Base-by-base conservation (phyloP, 2,329 filamentous ascomycete genomes). In the Cryphonectria radicalis region DNA sequence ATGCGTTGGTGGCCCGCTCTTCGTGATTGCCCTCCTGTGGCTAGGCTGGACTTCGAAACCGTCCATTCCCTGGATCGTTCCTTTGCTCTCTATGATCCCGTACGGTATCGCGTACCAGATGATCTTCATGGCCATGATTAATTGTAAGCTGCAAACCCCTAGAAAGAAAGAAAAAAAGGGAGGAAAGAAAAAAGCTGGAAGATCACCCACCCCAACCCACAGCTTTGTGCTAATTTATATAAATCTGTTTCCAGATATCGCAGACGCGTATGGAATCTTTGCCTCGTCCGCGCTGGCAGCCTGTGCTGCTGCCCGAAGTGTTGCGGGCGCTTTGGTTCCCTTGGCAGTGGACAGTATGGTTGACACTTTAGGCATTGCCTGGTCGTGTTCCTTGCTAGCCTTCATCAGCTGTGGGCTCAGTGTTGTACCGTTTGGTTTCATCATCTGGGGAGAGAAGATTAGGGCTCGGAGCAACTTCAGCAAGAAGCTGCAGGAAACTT, bases 381-480 rank as follows among this genome's bases (percentile, higher is more conserved):
- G 77, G 77, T 85, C 85, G 2, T 86, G 85, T 55, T 84, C 81
- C 65, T 67, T 87, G 60, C 74, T 88, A 28, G 86, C 84, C 0
- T 84, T 86, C 40, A 77, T 87, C 69, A 84, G 82, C 67, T 72
- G 85, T 4, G 79, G 76, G 2, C 78, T 88, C 77, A 83, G 82
- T 46, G 74, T 83, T 2, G 84, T 88, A 62, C 86, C 86, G 2
- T 87, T 87, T 76, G 79, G 82, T 4, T 88, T 88, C 72, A 78
- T 88, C 42, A 80, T 77, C 69, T 86, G 82, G 75, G 77, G 75
- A 0, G 81, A 82, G 4, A 78, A 75, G 73, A 84, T 88, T 65
- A 79, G 85, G 46, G 81, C 80, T 63, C 81, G 79, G 46, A 84
- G 82, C 71, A 81, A 80, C 74, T 87, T 87, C 73, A 87, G 85